Evolutionary conservation across 805 yeast species (phyloP).

Genomic region (Myxozyma kluyveri): DNA sequence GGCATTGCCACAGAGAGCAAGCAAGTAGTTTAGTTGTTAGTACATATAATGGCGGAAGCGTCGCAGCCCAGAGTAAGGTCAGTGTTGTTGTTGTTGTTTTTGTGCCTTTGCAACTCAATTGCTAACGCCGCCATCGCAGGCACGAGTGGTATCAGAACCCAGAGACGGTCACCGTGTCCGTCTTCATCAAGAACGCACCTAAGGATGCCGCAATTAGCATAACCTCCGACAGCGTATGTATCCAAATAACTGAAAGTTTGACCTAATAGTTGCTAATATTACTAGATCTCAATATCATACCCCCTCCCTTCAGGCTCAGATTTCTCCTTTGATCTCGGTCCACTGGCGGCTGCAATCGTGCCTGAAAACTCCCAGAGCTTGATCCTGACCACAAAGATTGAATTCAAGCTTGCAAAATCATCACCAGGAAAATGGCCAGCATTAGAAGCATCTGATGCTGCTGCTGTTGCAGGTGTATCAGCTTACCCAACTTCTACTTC

Average conservation of each 20-base stretch:
- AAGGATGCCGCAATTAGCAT: slow-evolving; percentile 48
- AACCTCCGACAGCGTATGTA: slow-evolving; percentile 18
- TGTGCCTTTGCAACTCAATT: background rate
- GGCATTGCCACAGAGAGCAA: too few species aligned
- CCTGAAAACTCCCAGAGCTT: slow-evolving; percentile 46
- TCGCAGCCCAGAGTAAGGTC: background rate
- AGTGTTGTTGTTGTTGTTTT: too few species aligned
- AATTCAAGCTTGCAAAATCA: slow-evolving; percentile 56
- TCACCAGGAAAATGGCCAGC: slow-evolving; percentile 51
- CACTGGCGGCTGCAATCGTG: slow-evolving; percentile 52
- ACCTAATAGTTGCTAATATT: too few species aligned
- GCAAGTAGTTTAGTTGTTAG: too few species aligned
- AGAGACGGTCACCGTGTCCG: slow-evolving; percentile 56
- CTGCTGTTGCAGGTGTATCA: background rate
- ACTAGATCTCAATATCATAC: slow-evolving; percentile 24
- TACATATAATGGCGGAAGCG: background rate
- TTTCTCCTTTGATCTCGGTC: slow-evolving; percentile 57
- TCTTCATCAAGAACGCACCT: slow-evolving; percentile 68
- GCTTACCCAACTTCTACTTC: slow-evolving; percentile 18
- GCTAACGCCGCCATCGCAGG: slow-evolving; percentile 23
- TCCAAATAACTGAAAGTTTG: too few species aligned
- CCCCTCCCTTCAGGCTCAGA: slow-evolving; percentile 44
- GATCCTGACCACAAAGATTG: slow-evolving; percentile 72
- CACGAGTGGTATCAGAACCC: slow-evolving; percentile 75
- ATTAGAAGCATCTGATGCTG: slow-evolving; percentile 42